Conservation (phyloP, 2,329 filamentous ascomycete species). For the Cercospora brassicicola region DNA sequence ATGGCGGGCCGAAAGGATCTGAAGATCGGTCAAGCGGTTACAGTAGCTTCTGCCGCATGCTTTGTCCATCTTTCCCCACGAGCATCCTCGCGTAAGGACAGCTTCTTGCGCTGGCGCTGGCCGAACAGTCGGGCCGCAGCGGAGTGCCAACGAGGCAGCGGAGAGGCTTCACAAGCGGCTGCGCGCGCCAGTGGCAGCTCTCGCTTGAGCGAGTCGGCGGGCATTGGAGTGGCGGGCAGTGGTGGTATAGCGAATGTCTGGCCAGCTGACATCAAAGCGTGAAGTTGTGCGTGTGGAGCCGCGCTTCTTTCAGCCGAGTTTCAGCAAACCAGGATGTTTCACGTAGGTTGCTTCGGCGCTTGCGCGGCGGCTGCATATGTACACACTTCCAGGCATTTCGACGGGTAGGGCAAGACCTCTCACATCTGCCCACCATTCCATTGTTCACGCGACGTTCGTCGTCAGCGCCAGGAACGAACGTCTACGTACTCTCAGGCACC, state of each 20-base stretch:
- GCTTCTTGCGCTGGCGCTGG: constrained; percentile 2
- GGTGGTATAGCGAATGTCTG: constrained; percentile 11
- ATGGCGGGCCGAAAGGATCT: constrained; percentile 4
- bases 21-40: constrained; percentile 8
- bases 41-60: constrained; percentile 16
- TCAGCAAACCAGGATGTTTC: neutral
- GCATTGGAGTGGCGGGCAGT: neutral
- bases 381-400: neutral
- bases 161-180: neutral
- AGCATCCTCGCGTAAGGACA: constrained; percentile 9
- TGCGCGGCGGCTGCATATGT: neutral
- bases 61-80: constrained; percentile 9
- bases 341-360: neutral
- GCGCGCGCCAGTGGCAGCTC: constrained; percentile 10
- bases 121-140: constrained; percentile 6
- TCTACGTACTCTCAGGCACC: constrained; percentile 5
- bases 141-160: constrained; percentile 3
- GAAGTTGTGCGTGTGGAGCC: constrained; percentile 23
- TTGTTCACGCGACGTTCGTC: constrained; percentile 1
- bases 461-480: constrained; percentile 1
- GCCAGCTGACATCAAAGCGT: constrained; percentile 19
- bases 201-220: constrained; percentile 8
- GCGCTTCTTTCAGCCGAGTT: constrained; percentile 6
- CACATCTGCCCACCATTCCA: neutral
- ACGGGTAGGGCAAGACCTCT: neutral